phyloP scores from a whole-genome alignment of 1,139 yeast species.

The Pichia kudriavzevii region DNA sequence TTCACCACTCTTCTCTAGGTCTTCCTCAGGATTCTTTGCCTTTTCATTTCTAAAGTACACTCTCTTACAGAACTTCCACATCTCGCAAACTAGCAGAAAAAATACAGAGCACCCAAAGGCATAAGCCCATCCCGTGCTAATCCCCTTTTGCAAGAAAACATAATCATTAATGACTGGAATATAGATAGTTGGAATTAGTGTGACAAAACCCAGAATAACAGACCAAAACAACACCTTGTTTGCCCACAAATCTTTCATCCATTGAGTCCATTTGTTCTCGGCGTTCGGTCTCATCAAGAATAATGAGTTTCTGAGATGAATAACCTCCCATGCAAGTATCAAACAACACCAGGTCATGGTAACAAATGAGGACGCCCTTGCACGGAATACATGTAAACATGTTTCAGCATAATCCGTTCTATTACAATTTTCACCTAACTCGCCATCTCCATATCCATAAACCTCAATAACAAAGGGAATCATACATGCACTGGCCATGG shows the following conservation, averaged over 20 bases:
- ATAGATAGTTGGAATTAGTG: constrained; percentile 78
- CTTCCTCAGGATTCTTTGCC: constrained; percentile 55
- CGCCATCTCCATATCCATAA: constrained; percentile 59
- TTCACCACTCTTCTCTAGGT: constrained; percentile 39
- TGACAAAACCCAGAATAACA: constrained; percentile 57
- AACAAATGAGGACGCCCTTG: constrained; percentile 77
- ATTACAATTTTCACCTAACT: constrained; percentile 64
- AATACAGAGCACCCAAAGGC: constrained; percentile 57
- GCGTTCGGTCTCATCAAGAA: constrained; percentile 70
- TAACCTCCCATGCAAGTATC: constrained; percentile 83
- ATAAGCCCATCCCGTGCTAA: constrained; percentile 80
- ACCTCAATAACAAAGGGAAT: constrained; percentile 59
- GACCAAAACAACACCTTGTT: constrained; percentile 85
- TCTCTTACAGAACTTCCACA: constrained; percentile 64
- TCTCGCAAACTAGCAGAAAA: constrained; percentile 56
- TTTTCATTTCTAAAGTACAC: constrained; percentile 33
- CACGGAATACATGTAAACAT: constrained; percentile 65
- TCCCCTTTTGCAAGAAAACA: constrained; percentile 70
- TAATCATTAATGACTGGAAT: constrained; percentile 78
- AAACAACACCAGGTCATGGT: constrained; percentile 90
- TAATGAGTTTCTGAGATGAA: constrained; percentile 67
- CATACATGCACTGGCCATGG: constrained; percentile 71
- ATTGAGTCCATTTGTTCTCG: constrained; percentile 52
- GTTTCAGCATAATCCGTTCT: constrained; percentile 33
- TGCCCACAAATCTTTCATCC: constrained; percentile 55